These are phyloP conservation scores for Akanthomyces lecanii DNA, from an alignment of 2,329 filamentous ascomycete genomes.

Conservation along the genomic window DNA sequence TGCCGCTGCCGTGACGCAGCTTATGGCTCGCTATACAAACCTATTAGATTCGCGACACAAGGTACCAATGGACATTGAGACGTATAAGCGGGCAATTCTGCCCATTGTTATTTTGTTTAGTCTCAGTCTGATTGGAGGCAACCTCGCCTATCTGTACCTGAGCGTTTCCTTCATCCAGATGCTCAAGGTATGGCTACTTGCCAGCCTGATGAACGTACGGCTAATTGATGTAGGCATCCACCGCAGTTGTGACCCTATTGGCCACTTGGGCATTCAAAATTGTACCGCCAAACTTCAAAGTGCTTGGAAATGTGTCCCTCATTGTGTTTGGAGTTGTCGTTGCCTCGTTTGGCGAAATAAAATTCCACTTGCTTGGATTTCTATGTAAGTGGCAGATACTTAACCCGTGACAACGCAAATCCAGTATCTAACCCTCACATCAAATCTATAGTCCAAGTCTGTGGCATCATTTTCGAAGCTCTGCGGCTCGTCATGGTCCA, in stretches of 20 bases:
- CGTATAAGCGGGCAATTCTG: conserved; percentile 89
- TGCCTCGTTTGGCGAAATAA: conserved; percentile 91
- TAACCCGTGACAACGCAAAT: too few relatives aligned
- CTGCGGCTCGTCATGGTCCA: conserved; percentile 81
- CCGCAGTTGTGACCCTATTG: conserved; percentile 86
- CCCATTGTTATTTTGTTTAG: conserved; percentile 96
- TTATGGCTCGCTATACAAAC: conserved; percentile 83
- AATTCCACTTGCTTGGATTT: conserved; percentile 79
- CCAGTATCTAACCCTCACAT: background rate
- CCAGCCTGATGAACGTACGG: too few relatives aligned
- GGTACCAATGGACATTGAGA: conserved; percentile 92
- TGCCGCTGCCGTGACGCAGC: conserved; percentile 88
- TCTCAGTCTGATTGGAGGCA: conserved; percentile 92
- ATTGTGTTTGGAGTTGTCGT: conserved; percentile 95
- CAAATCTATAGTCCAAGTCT: conserved; percentile 51
- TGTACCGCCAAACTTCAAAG: conserved; percentile 76
- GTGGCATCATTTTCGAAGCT: conserved; percentile 76
- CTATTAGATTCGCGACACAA: conserved; percentile 91
- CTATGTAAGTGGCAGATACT: conserved; percentile 42
- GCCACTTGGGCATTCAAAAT: conserved; percentile 86
- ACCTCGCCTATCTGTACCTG: conserved; percentile 91
- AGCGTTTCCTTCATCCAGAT: conserved; percentile 98
- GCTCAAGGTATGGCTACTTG: conserved; percentile 66
- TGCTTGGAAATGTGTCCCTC: conserved; percentile 86
- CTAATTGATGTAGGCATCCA: conserved; percentile 53